Evolutionary conservation across 306 rosid species (phyloP), one percentile per base, ranked within the genome.

Genomic region (Lathyrus tuberosus): DNA sequence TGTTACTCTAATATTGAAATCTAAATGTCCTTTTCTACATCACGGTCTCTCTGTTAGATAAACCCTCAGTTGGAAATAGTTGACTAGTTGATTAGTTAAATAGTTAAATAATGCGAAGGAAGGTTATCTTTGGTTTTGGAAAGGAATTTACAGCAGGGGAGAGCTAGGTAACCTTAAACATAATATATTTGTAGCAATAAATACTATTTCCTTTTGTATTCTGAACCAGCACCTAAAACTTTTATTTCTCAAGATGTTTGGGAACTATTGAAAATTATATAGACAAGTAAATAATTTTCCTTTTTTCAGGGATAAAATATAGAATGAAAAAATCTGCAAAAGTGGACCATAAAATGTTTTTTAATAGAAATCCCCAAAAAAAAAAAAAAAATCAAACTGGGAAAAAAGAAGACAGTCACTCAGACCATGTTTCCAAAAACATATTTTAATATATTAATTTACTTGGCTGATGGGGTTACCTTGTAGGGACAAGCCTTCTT

Each of bases 281-380:
- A 54, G 56, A 6, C 40, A 35, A 35, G 7, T 72, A 37, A 30
- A 62, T 4, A 51, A 10, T 16, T 73, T 52, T 14, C 17, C 30
- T 2, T 41, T 14, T 70, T 15, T 11, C 31, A 7, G 46, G 33
- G 52, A 9, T 2, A 47, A 44, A 58, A 7, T 38, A 43, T 57
- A 42, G 75, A 57, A 70, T 17, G 30, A 31, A 59, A 70, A 37
- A 42, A 56, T 56, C 18, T 70, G 6, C 20, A 10, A n/a, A 70
- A 26, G 40, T 15, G 22, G 18, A 41, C 22, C 14, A 48, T 47
- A 47, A 47, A 30, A 49, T 66, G 16, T 5, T 41, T 35, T 14
- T 20, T 8, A 67, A 24, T 30, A 24, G 17, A 51, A 33, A 18
- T 37, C 20, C 18, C 22, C 22, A 0, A 0, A 14, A 51, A 69